A percentile compares a stretch with the other conserved stretches of the same genome.
Evolutionary conservation across 306 rosid species (phyloP).

Genomic region (Carpinus fangiana): DNA sequence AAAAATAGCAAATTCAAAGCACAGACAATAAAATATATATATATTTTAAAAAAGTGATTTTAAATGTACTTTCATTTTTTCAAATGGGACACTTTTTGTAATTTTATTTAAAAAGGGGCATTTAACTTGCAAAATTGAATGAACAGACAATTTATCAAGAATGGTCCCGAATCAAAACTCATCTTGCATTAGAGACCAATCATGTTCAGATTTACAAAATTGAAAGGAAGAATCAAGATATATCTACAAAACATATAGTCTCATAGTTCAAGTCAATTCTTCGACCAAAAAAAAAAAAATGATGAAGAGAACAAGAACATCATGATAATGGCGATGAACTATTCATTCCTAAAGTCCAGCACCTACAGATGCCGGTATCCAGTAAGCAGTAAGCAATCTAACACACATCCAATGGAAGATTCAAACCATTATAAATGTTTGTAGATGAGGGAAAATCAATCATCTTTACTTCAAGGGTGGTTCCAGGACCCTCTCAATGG

Average conservation of each 20-base stretch:
- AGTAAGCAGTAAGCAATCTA: conserved; percentile 17
- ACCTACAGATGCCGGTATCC: conserved; percentile 7
- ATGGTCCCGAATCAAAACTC: neutral
- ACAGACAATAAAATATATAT: too few species aligned
- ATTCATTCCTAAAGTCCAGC: conserved; percentile 2
- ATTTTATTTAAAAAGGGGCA: too few species aligned
- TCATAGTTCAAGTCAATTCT: neutral
- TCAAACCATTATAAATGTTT: conserved; percentile 4
- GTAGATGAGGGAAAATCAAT: conserved; percentile 17
- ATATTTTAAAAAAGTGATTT: too few species aligned
- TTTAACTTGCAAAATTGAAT: too few species aligned
- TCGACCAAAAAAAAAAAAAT: neutral
- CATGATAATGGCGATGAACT: neutral
- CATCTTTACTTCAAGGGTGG: conserved; percentile 19
- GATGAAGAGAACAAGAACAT: neutral
- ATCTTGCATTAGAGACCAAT: neutral
- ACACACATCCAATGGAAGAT: conserved; percentile 28
- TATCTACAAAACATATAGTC: neutral
- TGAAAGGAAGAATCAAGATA: neutral
- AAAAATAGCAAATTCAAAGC: too few species aligned
- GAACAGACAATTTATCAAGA: too few species aligned
- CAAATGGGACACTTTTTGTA: too few species aligned
- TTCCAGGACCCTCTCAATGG: conserved; percentile 76
- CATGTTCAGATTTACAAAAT: neutral
- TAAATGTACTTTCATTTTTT: too few species aligned